Base-by-base conservation (phyloP, 1,284 basidiomycete genomes). In the Ganoderma sinense region DNA sequence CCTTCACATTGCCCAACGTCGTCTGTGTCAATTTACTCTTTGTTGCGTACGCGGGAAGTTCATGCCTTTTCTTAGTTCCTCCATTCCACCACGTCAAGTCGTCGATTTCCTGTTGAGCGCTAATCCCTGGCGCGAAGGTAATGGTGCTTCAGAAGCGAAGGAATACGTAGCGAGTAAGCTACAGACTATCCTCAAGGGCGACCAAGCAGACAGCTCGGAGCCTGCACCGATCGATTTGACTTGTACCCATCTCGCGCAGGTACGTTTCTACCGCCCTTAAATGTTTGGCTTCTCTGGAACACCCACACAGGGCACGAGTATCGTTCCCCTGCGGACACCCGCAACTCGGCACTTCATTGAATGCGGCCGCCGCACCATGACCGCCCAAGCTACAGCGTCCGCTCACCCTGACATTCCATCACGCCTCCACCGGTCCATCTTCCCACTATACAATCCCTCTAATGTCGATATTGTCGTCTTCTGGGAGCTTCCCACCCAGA, bases 371-470 rank as follows among this genome's bases (percentile, higher is more conserved):
- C 85, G 86, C 51, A 86, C 82, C 70, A 77, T 79, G 53, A 78
- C 82, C 29, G 76, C 82, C 64, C 85, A 77, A 62, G 81, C 79
- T 10, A 76, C 86, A 67, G 75, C 78, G 64, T 76, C 78, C 33
- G 78, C 84, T 33, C 89, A 94, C 77, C 89, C 91, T 0, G 86
- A 92, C 67, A 90, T 97, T 29, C 86, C 92, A 0, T 55, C 80
- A 4, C 67, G 80, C 1, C 83, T 85, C 1, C 84, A 91, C 71
- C 82, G 85, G 0, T 79, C 79, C 43, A 87, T 96, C 59, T 96
- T 97, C 78, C 94, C 96, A 2, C 84, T 97, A 5, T 90, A 94
- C 79, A 88, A 93, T 73, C 92, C 95, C 0, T 80, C 85, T 33
- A 84, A 91, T 14, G 80, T 96, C 45, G 93, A 97, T 77, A 73